phyloP scores from a whole-genome alignment of 495 filamentous ascomycete genomes.

The Aspergillus hancockii region DNA sequence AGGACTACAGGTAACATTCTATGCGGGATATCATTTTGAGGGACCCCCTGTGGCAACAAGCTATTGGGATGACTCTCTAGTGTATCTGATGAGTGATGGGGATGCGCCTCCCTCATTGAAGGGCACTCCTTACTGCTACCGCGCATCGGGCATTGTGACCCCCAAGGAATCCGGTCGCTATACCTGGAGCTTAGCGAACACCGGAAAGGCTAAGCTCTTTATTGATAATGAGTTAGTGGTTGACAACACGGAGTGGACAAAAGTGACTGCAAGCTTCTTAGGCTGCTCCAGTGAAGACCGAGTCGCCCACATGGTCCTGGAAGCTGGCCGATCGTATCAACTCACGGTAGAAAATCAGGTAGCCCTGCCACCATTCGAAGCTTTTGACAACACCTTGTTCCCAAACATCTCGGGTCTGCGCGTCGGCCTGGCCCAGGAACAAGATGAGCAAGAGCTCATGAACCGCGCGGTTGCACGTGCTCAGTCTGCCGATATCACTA shows the following conservation, averaged over 20 bases:
- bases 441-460: background rate
- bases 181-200: background rate
- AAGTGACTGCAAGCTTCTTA: background rate
- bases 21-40: background rate
- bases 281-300: background rate
- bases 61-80: background rate
- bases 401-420: background rate
- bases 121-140: background rate
- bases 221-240: background rate
- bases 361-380: background rate
- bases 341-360: background rate
- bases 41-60: background rate
- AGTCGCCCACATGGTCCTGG: background rate
- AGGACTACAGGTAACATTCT: background rate
- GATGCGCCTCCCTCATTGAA: background rate
- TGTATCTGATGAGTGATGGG: background rate
- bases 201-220: background rate
- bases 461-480: slow-evolving; percentile 4
- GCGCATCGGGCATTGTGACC: background rate
- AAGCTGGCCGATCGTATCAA: background rate
- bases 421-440: background rate
- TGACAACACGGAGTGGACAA: background rate
- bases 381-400: background rate
- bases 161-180: background rate
- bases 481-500: background rate